Evolutionary conservation across 306 rosid species (phyloP).

Genomic region (Casuarina glauca): DNA sequence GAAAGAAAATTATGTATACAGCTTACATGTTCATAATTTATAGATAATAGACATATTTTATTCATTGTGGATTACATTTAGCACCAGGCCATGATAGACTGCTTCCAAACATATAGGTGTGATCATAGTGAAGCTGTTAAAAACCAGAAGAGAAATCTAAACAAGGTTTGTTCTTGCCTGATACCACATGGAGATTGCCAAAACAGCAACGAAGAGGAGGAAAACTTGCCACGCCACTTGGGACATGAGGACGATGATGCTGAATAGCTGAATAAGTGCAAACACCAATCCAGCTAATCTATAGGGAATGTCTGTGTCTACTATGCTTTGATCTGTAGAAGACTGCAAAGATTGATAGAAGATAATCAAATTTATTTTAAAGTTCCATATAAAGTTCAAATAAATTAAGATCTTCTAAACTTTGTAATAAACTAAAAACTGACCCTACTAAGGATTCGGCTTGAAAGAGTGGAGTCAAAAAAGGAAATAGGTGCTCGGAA

Average conservation of each 20-base stretch:
- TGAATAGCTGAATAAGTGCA: slow-evolving; percentile 77
- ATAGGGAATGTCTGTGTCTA: slow-evolving; percentile 80
- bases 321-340: slow-evolving; percentile 85
- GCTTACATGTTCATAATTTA: not conserved
- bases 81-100: not conserved
- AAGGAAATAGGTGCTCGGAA: slow-evolving; percentile 82
- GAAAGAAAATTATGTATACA: not conserved
- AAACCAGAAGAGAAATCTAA: not conserved
- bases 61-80: not conserved
- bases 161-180: slow-evolving; percentile 44
- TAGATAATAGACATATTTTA: not conserved
- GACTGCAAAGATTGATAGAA: slow-evolving; percentile 47
- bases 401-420: not conserved
- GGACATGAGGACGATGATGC: slow-evolving; percentile 73
- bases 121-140: not conserved
- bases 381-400: not conserved
- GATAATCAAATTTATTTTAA: not conserved
- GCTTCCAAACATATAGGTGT: not conserved
- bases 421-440: slow-evolving; percentile 27
- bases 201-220: slow-evolving; percentile 55
- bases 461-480: slow-evolving; percentile 83
- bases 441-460: slow-evolving; percentile 83
- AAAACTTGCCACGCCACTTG: slow-evolving; percentile 81
- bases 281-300: slow-evolving; percentile 86
- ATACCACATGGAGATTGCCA: slow-evolving; percentile 75